Evolutionary conservation across 2,329 filamentous ascomycete genomes (phyloP), one percentile per base, ranked within the genome.

Genomic region (Alternaria dauci): DNA sequence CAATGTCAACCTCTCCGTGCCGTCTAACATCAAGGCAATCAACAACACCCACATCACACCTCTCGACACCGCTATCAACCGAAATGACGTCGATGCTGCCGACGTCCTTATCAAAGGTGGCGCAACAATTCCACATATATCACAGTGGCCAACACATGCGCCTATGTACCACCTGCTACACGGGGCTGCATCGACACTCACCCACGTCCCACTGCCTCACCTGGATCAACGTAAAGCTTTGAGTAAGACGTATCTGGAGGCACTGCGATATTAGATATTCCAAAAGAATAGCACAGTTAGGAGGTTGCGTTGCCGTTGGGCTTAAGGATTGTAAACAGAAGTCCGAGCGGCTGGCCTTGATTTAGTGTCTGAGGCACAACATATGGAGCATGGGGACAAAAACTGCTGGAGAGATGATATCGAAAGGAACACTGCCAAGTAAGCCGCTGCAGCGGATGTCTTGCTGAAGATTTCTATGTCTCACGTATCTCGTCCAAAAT

Each of bases 41-140:
- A n/a, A 8, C 1, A 48, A 1, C 12, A 48, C 28, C 8, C 7
- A 41, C 3, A 48, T 23, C 12, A 48, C 28, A 0, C 44, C 28
- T 8, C 28, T 48, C 1, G 44, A 48, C 9, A 11, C 20, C 8
- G 44, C 44, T 3, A 23, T 34, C 9, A 12, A 34, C 16, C 18
- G 28, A 8, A 3, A 34, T 14, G n/a, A 34, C 23, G n/a, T 1
- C 4, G 0, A 0, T 1, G 1, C 23, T 34, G 44, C 4, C 0
- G n/a, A 23, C 0, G 11, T 20, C 12, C 44, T 48, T 7, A 32
- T 48, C n/a, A 14, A 23, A 32, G 11, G 7, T 3, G 28, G 28
- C 0, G 44, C 44, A 34, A 34, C n/a, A 5, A 32, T 34, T 5
- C 28, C 28, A 9, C 34, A 38, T 16, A 38, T 38, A 16, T 48